Percentiles rank a stretch among this genome's conserved stretches.
Conservation (phyloP, 495 filamentous ascomycete genomes). For the Cryomyces minteri region DNA sequence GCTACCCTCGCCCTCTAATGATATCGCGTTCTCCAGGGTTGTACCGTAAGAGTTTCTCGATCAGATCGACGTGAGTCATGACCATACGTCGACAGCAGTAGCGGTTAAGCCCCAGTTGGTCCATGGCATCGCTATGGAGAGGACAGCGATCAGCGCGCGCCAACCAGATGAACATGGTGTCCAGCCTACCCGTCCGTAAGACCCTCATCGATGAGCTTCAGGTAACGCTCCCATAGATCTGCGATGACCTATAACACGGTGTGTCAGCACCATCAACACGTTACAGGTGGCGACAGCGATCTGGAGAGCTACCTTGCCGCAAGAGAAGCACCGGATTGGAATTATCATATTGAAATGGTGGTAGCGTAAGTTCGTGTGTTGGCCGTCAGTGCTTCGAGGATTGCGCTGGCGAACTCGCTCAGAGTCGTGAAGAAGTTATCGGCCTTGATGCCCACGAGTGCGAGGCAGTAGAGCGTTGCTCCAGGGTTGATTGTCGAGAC, state of each 20-base stretch:
- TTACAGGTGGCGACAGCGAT: background rate
- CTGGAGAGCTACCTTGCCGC: conserved; percentile 58
- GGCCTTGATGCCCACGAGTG: no score
- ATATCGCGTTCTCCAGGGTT: conserved; percentile 1
- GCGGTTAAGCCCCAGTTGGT: conserved; percentile 75
- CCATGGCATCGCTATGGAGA: conserved; percentile 64
- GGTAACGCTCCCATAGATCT: conserved; percentile 91
- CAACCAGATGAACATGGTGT: no score
- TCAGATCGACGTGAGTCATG: conserved; percentile 98
- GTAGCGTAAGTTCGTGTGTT: background rate
- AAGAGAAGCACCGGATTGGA: conserved; percentile 94
- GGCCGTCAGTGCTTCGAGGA: no score
- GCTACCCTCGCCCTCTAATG: no score
- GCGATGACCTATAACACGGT: conserved; percentile 54
- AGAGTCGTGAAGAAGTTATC: no score
- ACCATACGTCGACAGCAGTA: conserved; percentile 98
- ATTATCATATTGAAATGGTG: conserved; percentile 64
- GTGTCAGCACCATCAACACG: background rate
- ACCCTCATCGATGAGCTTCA: conserved; percentile 63
- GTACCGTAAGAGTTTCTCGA: conserved; percentile 86
- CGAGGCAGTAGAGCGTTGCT: no score
- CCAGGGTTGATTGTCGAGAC: no score
- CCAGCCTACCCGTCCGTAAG: conserved; percentile 53
- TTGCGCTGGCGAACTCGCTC: no score
- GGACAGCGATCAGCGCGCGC: background rate